Base-by-base conservation (phyloP, 2,329 filamentous ascomycete genomes). In the Basipetospora chlamydospora region DNA sequence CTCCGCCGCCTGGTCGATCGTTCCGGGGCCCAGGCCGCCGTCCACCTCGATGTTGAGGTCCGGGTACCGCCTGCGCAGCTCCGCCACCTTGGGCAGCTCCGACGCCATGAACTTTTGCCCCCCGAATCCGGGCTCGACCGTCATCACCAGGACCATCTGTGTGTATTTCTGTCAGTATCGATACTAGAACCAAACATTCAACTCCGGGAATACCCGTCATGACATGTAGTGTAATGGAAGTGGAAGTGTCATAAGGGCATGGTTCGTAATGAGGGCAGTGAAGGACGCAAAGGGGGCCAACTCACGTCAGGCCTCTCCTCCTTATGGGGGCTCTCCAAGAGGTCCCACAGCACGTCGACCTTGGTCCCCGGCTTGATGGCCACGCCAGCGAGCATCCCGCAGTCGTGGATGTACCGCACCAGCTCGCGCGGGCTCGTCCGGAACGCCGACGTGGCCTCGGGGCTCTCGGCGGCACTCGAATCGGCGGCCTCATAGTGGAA, bases 71-170 rank as follows among this genome's bases (percentile, higher is more conserved):
- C 78, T 64, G 41, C 90, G 76, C 47, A 98, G 67, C 26, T 79
- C 85, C 46, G 80, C 62, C 17, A 98, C 90, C 64, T 98, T 98
- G 53, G 88, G 86, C 46, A 98, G 73, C 63, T 94, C 85, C 6
- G 83, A 84, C 10, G 85, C 77, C 86, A 96, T 96, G 67, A 98
- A 98, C 54, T 94, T 95, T 56, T 98, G 90, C 6, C 90, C 90
- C 43, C 90, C 90, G 53, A 98, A 98, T 31, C 90, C 90, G 30
- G 90, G 90, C 60, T 98, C 75, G 29, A 98, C 90, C 1, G 90
- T 98, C 90, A 98, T 98, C 42, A 98, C 73, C 13, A 98, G 76
- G 26, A 94, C 86, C 90, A 98, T 98, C 88, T 95, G 13, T 26
- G 35, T 8, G 23, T 28, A 10, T 26, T 23, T 25, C 29, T 17